Base-by-base conservation (phyloP, 495 filamentous ascomycete genomes). In the Saxophila tyrrhenica region DNA sequence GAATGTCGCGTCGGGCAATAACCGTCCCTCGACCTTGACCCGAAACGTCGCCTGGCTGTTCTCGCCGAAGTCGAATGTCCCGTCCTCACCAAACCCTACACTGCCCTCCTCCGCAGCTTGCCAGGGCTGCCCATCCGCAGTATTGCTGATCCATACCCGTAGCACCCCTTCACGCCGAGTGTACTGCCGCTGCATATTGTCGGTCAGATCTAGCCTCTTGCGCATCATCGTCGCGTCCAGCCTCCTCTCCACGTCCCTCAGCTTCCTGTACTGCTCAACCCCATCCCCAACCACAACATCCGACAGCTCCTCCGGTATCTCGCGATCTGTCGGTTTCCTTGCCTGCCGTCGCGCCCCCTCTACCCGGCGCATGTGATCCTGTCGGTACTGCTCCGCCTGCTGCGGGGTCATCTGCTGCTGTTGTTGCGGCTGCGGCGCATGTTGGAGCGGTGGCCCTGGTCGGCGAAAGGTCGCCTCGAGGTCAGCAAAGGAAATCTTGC, bases 81-180 rank as follows among this genome's bases (percentile, higher is more conserved):
- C 80, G 58, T 87, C 81, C 55, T 79, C 71, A 50, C 80, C 82
- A 54, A 85, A 68, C 7, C 58, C 71, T n/a, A 49, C 51, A 24
- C 50, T n/a, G 16, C 49, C 58, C n/a, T 61, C 58, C 45, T 61
- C 58, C 9, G 48, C 25, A 10, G 56, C 50, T 72, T 97, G 94
- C 94, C 94, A 96, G 17, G 86, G 84, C 69, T 97, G 94, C 62
- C 86, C 85, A 69, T 97, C 90, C 21, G 84, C 86, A 0, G 90
- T 95, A 66, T 99, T 99, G 64, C 85, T 88, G 58, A 99, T 84
- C 88, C 89, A 97, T 52, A 99, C 81, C 58, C 89, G 84, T 67
- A 99, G 71, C 38, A 57, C 39, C n/a, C 58, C 58, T 39, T 61
- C 58, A 20, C 58, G 20, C 46, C 50, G 38, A 20, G 86, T 95